phyloP scores from a whole-genome alignment of 164 flowering plant genomes.

The Protea cynaroides region DNA sequence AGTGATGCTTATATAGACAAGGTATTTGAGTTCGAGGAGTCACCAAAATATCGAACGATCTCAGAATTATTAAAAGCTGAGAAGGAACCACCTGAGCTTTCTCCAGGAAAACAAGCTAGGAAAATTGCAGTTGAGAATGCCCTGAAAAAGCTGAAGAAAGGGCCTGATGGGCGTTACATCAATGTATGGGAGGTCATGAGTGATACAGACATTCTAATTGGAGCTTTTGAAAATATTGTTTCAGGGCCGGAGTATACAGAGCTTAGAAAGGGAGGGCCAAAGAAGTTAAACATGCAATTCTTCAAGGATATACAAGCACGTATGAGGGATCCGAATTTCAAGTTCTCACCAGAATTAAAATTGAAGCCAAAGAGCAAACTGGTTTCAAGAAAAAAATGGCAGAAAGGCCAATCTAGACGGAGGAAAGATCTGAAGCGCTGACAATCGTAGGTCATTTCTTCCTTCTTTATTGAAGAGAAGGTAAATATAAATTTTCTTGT shows the following conservation, averaged over 20 bases:
- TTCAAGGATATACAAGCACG: conserved; percentile 92
- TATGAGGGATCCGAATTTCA: conserved; percentile 93
- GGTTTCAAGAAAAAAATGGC: conserved; percentile 81
- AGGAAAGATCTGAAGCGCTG: conserved; percentile 74
- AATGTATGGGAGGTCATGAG: conserved; percentile 97
- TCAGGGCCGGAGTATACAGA: conserved; percentile 95
- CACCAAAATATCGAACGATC: conserved; percentile 67
- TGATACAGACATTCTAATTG: conserved; percentile 82
- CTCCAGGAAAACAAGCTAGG: conserved; percentile 94
- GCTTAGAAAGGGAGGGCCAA: conserved; percentile 86
- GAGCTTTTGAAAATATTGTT: conserved; percentile 90
- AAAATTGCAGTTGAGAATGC: conserved; percentile 92
- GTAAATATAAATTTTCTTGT: neutral
- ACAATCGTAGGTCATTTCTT: neutral
- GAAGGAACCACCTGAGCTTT: conserved; percentile 70
- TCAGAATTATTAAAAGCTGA: conserved; percentile 69
- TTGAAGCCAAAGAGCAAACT: conserved; percentile 91
- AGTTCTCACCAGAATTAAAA: conserved; percentile 78
- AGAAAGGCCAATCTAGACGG: conserved; percentile 65
- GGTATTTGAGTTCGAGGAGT: conserved; percentile 87
- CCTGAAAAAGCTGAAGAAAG: conserved; percentile 85
- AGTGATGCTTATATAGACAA: conserved; percentile 82
- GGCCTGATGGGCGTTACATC: conserved; percentile 90
- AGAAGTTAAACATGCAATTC: conserved; percentile 77
- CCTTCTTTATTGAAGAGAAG: neutral